Evolutionary conservation across 306 rosid genomes (phyloP), one percentile per base, ranked within the genome.

Genomic region (Cicer pinnatifidum): DNA sequence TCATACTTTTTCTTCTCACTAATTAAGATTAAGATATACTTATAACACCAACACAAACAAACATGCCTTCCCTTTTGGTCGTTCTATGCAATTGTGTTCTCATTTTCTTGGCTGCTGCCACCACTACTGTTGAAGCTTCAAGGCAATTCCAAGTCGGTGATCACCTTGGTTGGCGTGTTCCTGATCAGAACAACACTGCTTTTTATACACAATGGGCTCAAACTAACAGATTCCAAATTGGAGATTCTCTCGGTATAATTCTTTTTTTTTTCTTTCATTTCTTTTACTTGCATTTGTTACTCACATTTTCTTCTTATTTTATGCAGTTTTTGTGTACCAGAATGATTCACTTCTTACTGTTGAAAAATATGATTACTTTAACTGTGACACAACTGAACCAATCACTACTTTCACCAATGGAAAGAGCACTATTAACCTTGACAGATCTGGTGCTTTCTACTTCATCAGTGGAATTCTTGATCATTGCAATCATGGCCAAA

Each of bases 321-420:
- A 48, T 41, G 60, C 82, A 91, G 98, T 81, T 39, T 94, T 94
- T 78, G 90, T 81, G 83, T 94, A 89, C 83, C 61, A 77, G 74
- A 88, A 94, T 28, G 98, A 91, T 77, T 89, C 98, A 11, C 91
- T 94, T 33, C 66, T 91, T 0, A 78, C 73, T 65, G 98, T 94
- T 66, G 90, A 88, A 53, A 86, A 89, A 78, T 67, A 65, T 86
- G 94, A 81, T 33, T 94, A 89, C 83, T 82, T 88, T 38, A 85
- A 84, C 47, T 94, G 98, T 79, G 81, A 88, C 40, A 41, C 88
- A 57, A 85, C 74, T 20, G 50, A 87, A 3, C 92, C 94, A n/a
- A 85, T 89, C 56, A 54, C 85, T 17, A 85, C 78, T 9, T 89
- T 88, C 8, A 69, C 85, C 75, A 85, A 91, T 38, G 97, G 96